Evolutionary conservation across 805 yeast genomes (phyloP).

Genomic region (Pichia thaimueangensis): DNA sequence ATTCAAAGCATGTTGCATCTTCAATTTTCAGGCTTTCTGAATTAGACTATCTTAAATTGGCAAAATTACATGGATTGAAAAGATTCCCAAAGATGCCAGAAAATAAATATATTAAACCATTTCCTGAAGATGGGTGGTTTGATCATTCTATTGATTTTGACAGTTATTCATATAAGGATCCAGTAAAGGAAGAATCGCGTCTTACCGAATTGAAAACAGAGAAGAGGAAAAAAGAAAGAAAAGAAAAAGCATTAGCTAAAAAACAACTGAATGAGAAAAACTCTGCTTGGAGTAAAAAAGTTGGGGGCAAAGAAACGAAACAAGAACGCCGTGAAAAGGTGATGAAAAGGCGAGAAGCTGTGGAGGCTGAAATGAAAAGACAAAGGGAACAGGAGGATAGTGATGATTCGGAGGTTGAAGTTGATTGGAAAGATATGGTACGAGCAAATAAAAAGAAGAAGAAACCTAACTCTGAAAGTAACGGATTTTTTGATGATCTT

Average conservation of each 20-base stretch:
- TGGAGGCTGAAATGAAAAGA: constrained; percentile 46
- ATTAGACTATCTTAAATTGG: constrained; percentile 67
- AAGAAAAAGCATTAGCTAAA: constrained; percentile 36
- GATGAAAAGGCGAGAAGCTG: constrained; percentile 59
- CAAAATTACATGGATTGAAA: constrained; percentile 70
- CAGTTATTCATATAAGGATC: constrained; percentile 56
- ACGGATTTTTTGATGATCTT: constrained; percentile 58
- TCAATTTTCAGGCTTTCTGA: constrained; percentile 76
- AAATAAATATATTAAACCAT: constrained; percentile 42
- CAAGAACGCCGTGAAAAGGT: constrained; percentile 61
- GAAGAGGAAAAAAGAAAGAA: constrained; percentile 30
- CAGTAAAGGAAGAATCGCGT: constrained; percentile 56
- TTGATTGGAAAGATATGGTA: constrained; percentile 87
- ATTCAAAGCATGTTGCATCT: constrained; percentile 79
- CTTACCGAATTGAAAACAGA: constrained; percentile 48
- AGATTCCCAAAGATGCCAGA: constrained; percentile 96
- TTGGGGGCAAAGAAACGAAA: constrained; percentile 54
- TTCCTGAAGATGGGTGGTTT: constrained; percentile 75
- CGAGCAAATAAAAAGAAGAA: constrained; percentile 57
- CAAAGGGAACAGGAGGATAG: constrained; percentile 36
- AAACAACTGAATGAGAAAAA: constrained; percentile 45
- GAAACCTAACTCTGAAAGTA: constrained; percentile 31
- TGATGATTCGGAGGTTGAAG: constrained; percentile 38
- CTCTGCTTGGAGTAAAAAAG: constrained; percentile 75
- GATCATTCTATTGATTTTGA: constrained; percentile 59